A percentile compares a stretch with the other conserved stretches of the same genome.
Conservation (phyloP, 2,329 filamentous ascomycete species). For the Epicoccum nigrum region DNA sequence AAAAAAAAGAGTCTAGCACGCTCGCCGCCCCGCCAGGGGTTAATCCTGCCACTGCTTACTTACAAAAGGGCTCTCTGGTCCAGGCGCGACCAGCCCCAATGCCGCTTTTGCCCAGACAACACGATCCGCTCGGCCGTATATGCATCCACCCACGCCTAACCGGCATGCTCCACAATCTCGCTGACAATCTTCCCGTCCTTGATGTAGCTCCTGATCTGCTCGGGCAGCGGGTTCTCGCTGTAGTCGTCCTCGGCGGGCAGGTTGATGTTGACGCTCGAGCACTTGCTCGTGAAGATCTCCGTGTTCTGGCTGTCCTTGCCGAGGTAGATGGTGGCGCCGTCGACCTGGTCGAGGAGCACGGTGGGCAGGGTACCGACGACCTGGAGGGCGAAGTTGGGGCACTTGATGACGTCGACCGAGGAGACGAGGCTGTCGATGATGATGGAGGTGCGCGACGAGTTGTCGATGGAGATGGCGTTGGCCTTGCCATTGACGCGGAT, state of each 20-base stretch:
- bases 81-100: neutral
- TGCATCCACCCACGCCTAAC: constrained; percentile 57
- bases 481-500: constrained; percentile 91
- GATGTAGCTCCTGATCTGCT: constrained; percentile 84
- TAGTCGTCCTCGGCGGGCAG: constrained; percentile 78
- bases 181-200: constrained; percentile 80
- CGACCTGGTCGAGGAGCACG: constrained; percentile 89
- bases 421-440: constrained; percentile 90
- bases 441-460: constrained; percentile 81
- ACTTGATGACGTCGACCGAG: constrained; percentile 94
- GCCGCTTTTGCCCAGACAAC: neutral
- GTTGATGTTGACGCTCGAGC: constrained; percentile 83
- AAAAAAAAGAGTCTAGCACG: too few relatives aligned
- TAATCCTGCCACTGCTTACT: too few relatives aligned
- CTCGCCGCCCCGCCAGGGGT: too few relatives aligned
- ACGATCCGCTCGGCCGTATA: too few relatives aligned
- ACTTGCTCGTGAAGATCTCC: constrained; percentile 90
- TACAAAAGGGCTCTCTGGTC: too few relatives aligned
- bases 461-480: constrained; percentile 96
- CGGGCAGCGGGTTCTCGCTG: constrained; percentile 83
- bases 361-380: constrained; percentile 86
- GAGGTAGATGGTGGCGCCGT: constrained; percentile 86
- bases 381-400: constrained; percentile 91
- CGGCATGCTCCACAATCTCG: constrained; percentile 95
- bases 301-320: constrained; percentile 77